Percentiles rank a stretch among this genome's conserved stretches.
Evolutionary conservation across 495 filamentous ascomycete genomes (phyloP).

Genomic region (Hyaloscypha hepaticicola): DNA sequence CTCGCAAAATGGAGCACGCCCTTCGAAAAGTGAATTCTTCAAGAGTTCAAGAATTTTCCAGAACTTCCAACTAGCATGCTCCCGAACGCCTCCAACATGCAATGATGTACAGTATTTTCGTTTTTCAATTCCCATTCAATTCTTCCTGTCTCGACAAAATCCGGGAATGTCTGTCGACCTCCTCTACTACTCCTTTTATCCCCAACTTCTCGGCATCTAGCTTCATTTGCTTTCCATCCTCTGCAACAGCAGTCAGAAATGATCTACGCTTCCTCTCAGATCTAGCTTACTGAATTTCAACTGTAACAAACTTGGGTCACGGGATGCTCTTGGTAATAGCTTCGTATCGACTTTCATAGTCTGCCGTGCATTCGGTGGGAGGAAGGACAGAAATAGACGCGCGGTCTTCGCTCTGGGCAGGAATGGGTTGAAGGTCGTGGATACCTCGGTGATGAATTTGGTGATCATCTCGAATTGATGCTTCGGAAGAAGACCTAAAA

Average conservation of each 20-base stretch:
- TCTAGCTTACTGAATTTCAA: constrained; percentile 76
- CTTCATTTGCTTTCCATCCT: constrained; percentile 78
- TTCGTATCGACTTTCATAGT: constrained; percentile 76
- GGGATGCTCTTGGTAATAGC: constrained; percentile 66
- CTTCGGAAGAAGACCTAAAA: not conserved
- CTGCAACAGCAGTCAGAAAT: constrained; percentile 41
- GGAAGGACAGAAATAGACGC: constrained; percentile 78
- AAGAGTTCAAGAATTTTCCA: not conserved
- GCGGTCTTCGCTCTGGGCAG: constrained; percentile 70
- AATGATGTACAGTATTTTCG: constrained; percentile 10
- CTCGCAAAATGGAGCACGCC: no score
- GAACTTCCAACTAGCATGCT: not conserved
- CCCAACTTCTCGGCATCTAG: constrained; percentile 71
- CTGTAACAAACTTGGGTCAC: constrained; percentile 58
- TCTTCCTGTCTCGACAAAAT: constrained; percentile 77
- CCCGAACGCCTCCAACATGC: constrained; percentile 26
- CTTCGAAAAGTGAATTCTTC: no score
- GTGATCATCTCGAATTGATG: constrained; percentile 70
- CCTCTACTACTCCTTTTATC: constrained; percentile 83
- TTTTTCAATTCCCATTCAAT: constrained; percentile 51
- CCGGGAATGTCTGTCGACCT: constrained; percentile 87
- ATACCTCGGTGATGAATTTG: constrained; percentile 78
- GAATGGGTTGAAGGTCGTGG: constrained; percentile 91
- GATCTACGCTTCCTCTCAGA: not conserved
- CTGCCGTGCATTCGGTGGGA: constrained; percentile 76